Evolutionary conservation across 805 yeast genomes (phyloP), one percentile per base, ranked within the genome.

Genomic region (Kuraishia piskuri): DNA sequence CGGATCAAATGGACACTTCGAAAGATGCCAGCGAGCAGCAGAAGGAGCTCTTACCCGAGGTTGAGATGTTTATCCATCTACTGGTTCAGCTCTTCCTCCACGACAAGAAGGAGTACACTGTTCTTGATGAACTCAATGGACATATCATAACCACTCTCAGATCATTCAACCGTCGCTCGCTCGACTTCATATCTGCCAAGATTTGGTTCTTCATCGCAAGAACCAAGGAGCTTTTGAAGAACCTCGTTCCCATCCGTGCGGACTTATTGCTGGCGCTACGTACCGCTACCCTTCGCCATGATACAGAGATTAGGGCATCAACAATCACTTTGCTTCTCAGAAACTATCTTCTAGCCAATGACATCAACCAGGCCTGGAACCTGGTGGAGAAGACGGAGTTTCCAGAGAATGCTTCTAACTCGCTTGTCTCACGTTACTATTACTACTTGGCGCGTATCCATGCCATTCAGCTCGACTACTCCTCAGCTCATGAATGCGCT

Each of bases 401-500:
- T 69, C 98, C 98, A 23, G 83, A 78, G 56, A 78, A 82, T 53
- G 92, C 94, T 5, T 84, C 90, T 21, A 90, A 89, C 59, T 87
- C 97, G 2, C 80, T 92, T 63, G 90, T 86, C 50, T 96, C 97
- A 8, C 82, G 99, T 70, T 91, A 90, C 67, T 86, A 83, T 70
- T 94, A 86, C 71, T 94, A 94, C 65, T 73, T 90, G 66, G 92
- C 97, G n/a, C 84, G 87, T 59, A 88, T 94, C 63, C 83, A 83
- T 62, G 90, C 97, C 3, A 85, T 94, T 59, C 98, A 92, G 73
- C 80, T 94, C 61, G 91, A 94, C 70, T 94, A 94, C 69, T 83
- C 96, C 1, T 75, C 88, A 20, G 97, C 98, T 1, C 84, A 86
- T 63, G 96, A 91, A 63, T 90, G 83, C 65, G 88, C 88, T 54